phyloP scores from a whole-genome alignment of 805 yeast genomes.

The Wickerhamomyces mucosus region DNA sequence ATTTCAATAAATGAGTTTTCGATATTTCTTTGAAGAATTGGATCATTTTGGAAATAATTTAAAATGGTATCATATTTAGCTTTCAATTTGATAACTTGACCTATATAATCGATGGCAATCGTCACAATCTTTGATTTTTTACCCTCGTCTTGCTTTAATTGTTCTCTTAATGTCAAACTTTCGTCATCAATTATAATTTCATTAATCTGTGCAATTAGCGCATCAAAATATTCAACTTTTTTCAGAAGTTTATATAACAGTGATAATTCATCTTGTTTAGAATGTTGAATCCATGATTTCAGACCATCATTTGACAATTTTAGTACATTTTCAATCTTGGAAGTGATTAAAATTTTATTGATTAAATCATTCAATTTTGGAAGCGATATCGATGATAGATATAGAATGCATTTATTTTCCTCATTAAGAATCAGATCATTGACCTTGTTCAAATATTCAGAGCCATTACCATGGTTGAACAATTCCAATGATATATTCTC shows the following conservation, averaged over 20 bases:
- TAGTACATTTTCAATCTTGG: constrained; percentile 48
- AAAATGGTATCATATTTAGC: constrained; percentile 41
- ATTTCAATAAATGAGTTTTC: constrained; percentile 55
- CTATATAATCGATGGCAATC: constrained; percentile 41
- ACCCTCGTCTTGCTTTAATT: constrained; percentile 10
- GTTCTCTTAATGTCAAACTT: constrained; percentile 16
- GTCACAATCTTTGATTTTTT: constrained; percentile 19
- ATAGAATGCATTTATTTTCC: constrained; percentile 41
- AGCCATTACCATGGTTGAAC: constrained; percentile 36
- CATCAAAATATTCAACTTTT: constrained; percentile 45
- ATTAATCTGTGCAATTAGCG: constrained; percentile 38
- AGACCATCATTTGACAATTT: constrained; percentile 46
- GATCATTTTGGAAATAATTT: constrained; percentile 35
- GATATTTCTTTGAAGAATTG: constrained; percentile 40
- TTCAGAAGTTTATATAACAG: constrained; percentile 40
- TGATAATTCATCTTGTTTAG: constrained; percentile 32
- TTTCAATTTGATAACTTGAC: constrained; percentile 42
- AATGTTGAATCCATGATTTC: constrained; percentile 42
- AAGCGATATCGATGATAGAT: constrained; percentile 43
- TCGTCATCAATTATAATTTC: constrained; percentile 37
- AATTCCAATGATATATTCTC: constrained; percentile 34
- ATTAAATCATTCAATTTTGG: constrained; percentile 47
- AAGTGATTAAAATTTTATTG: constrained; percentile 48
- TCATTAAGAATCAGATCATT: constrained; percentile 53
- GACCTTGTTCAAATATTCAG: constrained; percentile 43